phyloP scores from a whole-genome alignment of 2,329 filamentous ascomycete species.

The Chaetomiaceae sp. region DNA sequence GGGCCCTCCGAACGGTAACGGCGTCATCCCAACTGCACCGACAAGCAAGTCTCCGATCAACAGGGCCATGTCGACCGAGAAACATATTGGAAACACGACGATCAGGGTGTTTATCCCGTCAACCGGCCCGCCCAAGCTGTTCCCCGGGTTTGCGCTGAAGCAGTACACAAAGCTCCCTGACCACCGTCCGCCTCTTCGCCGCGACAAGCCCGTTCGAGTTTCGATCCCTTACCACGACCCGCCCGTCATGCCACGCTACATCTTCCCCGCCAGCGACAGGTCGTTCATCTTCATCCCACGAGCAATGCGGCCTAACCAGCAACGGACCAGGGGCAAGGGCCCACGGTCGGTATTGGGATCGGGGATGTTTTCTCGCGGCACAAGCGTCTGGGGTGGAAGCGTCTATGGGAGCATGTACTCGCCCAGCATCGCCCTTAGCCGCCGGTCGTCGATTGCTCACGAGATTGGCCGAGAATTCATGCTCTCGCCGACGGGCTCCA shows the following conservation, averaged over 20 bases:
- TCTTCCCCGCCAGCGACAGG: conserved; percentile 82
- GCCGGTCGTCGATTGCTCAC: conserved; percentile 73
- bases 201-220: conserved; percentile 94
- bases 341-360: conserved; percentile 67
- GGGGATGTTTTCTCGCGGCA: conserved; percentile 67
- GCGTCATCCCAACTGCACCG: conserved; percentile 52
- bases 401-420: conserved; percentile 71
- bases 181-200: conserved; percentile 85
- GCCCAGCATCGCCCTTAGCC: conserved; percentile 81
- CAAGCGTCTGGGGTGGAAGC: conserved; percentile 72
- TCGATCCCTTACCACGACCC: conserved; percentile 70
- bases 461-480: conserved; percentile 67
- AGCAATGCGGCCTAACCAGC: conserved; percentile 87
- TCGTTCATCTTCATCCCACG: conserved; percentile 98
- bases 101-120: conserved; percentile 76
- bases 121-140: conserved; percentile 66
- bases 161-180: conserved; percentile 93
- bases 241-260: conserved; percentile 62
- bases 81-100: conserved; percentile 76
- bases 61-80: conserved; percentile 76
- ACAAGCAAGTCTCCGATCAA: conserved; percentile 64
- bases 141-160: conserved; percentile 74
- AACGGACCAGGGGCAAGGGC: conserved; percentile 70
- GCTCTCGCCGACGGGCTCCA: conserved; percentile 75
- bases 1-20: conserved; percentile 51